Evolutionary conservation across 2,329 filamentous ascomycete genomes (phyloP).

Genomic region (Incumbomyces delicatus): DNA sequence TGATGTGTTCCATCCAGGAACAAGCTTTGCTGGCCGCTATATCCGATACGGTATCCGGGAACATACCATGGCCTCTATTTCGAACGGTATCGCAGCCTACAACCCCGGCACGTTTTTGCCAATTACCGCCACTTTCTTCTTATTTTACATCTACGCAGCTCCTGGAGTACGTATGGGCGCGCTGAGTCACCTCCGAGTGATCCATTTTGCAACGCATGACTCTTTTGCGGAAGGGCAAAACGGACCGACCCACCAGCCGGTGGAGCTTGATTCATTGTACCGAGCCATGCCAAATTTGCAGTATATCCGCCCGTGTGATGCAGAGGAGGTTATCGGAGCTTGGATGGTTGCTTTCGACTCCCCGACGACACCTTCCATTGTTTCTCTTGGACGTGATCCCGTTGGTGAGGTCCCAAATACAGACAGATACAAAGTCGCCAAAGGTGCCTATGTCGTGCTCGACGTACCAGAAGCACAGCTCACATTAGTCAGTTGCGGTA

Average conservation of each 20-base stretch:
- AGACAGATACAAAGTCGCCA: slow-evolving; percentile 25
- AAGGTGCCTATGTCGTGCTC: slow-evolving; percentile 33
- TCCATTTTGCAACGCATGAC: slow-evolving; percentile 53
- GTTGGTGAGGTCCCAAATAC: slow-evolving; percentile 30
- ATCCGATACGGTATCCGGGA: slow-evolving; percentile 53
- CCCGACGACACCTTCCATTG: slow-evolving; percentile 27
- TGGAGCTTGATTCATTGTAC: slow-evolving; percentile 46
- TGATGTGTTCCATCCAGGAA: slow-evolving; percentile 23
- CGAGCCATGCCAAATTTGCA: slow-evolving; percentile 52
- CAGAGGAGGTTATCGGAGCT: slow-evolving; percentile 48
- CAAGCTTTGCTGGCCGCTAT: slow-evolving; percentile 32
- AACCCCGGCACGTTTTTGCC: slow-evolving; percentile 39
- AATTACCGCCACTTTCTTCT: slow-evolving; percentile 43
- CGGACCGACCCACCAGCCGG: slow-evolving; percentile 52
- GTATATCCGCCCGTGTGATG: slow-evolving; percentile 49
- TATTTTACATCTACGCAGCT: slow-evolving; percentile 49
- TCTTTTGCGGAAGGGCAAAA: slow-evolving; percentile 50
- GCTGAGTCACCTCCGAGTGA: slow-evolving; percentile 42
- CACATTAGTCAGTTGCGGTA: slow-evolving; percentile 40
- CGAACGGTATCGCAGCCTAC: slow-evolving; percentile 62
- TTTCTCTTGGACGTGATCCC: slow-evolving; percentile 33
- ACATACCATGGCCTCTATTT: slow-evolving; percentile 63
- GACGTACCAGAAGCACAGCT: slow-evolving; percentile 27
- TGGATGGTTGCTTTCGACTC: slow-evolving; percentile 40
- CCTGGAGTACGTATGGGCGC: slow-evolving; percentile 51